Evolutionary conservation across 139 green algal species (phyloP).

Genomic region (Chlamydomonas sp.): DNA sequence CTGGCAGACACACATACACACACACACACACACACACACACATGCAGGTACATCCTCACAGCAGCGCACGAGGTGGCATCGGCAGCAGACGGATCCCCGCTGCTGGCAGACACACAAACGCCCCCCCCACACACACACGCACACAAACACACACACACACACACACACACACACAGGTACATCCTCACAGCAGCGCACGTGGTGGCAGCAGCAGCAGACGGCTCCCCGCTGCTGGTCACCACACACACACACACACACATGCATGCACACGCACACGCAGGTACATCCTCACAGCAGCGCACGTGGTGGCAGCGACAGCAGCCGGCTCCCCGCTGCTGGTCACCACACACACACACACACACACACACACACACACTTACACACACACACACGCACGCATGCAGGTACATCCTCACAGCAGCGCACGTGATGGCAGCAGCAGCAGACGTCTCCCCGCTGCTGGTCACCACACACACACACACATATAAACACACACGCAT

Average conservation of each 20-base stretch:
- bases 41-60: too few relatives aligned
- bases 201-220: constrained; percentile 26
- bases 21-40: too few relatives aligned
- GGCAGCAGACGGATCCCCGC: too few relatives aligned
- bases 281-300: constrained; percentile 67
- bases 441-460: background rate
- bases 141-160: background rate
- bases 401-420: too few relatives aligned
- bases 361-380: too few relatives aligned
- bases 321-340: constrained; percentile 23
- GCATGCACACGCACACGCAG: constrained; percentile 24
- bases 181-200: constrained; percentile 77
- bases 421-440: too few relatives aligned
- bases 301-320: constrained; percentile 51
- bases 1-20: too few relatives aligned
- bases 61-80: too few relatives aligned
- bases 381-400: too few relatives aligned
- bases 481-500: background rate
- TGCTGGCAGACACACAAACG: too few relatives aligned
- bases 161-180: constrained; percentile 26
- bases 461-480: background rate
- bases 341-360: too few relatives aligned
- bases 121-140: background rate
- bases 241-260: constrained; percentile 40
- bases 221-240: constrained; percentile 35